Evolutionary conservation across 2,329 filamentous ascomycete species (phyloP).

Genomic region (Fusarium acutatum): DNA sequence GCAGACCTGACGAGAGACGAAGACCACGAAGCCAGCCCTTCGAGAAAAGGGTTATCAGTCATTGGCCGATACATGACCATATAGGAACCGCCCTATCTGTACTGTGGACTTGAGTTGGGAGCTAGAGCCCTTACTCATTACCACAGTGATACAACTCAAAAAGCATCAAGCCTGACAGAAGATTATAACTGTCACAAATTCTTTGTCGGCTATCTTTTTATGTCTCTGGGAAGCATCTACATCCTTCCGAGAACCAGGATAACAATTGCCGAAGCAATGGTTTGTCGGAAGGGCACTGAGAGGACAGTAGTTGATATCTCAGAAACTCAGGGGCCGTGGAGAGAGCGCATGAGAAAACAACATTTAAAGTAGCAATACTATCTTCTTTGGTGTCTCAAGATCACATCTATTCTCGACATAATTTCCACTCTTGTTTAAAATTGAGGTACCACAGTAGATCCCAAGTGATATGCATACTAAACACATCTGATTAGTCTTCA

Average conservation of each 20-base stretch:
- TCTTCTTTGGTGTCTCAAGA: too few species aligned
- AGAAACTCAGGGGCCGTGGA: background rate
- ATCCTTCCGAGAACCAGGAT: background rate
- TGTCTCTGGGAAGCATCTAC: background rate
- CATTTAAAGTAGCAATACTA: fast-evolving
- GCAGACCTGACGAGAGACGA: background rate
- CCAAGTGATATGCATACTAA: background rate
- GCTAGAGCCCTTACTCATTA: background rate
- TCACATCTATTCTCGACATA: background rate
- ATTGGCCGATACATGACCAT: background rate
- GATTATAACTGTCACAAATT: background rate
- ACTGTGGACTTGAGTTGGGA: background rate
- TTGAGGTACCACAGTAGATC: background rate
- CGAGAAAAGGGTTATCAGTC: background rate
- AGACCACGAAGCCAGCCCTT: background rate
- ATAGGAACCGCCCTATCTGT: background rate
- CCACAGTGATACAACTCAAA: too few species aligned
- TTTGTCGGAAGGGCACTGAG: background rate
- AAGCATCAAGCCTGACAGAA: background rate
- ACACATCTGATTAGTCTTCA: background rate
- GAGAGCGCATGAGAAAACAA: background rate
- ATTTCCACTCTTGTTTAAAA: background rate
- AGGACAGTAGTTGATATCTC: too few species aligned
- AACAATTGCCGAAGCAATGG: background rate
- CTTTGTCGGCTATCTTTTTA: background rate